Base-by-base conservation (phyloP, 2,329 filamentous ascomycete species). In the Neofusicoccum cordaticola region DNA sequence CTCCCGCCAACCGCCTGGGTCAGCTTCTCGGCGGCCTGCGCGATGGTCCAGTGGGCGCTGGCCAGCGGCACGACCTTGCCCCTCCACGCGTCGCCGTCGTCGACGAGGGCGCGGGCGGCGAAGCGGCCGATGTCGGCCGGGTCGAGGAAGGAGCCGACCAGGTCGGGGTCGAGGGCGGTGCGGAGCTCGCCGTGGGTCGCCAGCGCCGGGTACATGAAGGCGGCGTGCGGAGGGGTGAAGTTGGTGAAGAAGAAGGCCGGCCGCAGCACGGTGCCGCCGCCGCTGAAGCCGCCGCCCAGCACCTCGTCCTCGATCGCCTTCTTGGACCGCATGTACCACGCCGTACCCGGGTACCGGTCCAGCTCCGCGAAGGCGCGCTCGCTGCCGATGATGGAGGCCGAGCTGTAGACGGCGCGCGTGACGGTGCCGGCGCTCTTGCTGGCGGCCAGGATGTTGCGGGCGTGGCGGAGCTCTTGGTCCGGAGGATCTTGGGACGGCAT, bases 41-140 rank as follows among this genome's bases (percentile, higher is more conserved):
- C 9, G 15, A 56, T 19, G 1, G 52, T 56, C 52, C 39, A 17
- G 17, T 42, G 34, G 17, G 11, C 35, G 15, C 52, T 22, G n/a
- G 52, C 52, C 9, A 56, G 52, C 34, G 52, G 35, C 9, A 56
- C 34, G 3, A 42, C 19, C 52, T 4, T 27, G 12, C 15, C 52
- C 3, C 17, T 15, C 52, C 52, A 56, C 34, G 7, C 11, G 6
- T 39, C 52, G 7, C 4, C 9, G 17, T 47, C 9, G 17, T 47
- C 44, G 1, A 50, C n/a, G 15, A 62, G 47, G 1, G 45, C 45
- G 22, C 37, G 15, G 13, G 60, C 60, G 4, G 47, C 45, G 37
- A 62, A 62, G 13, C 15, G 27, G 9, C 60, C 60, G 11, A 62
- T 51, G 13, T 41, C 31, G 19, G 31, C 60, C n/a, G 60, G 60